Conservation (phyloP, 2,329 filamentous ascomycete species). For the Hypoxylon sp. region DNA sequence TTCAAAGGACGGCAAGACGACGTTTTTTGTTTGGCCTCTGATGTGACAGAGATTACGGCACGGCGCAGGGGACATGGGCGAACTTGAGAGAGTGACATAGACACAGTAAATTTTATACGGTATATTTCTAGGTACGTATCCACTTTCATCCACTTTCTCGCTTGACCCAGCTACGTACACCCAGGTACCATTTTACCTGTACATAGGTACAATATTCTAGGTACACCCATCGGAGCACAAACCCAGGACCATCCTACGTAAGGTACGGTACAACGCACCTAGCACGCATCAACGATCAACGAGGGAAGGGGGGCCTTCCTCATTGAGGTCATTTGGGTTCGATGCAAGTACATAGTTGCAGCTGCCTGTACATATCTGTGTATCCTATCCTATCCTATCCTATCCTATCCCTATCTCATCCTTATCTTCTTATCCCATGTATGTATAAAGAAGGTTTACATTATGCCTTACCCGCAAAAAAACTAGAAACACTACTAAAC, state of each 20-base stretch:
- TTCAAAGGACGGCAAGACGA: constrained; percentile 43
- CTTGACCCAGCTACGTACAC: constrained; percentile 6
- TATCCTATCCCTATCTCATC: not conserved
- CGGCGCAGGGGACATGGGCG: constrained; percentile 31
- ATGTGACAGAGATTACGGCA: constrained; percentile 45
- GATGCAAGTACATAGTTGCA: not conserved
- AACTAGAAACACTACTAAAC: not conserved
- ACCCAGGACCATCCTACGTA: not conserved
- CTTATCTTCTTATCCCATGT: not conserved
- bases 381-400: not conserved
- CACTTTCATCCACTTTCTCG: not conserved
- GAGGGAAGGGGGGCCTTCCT: constrained; percentile 11
- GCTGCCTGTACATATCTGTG: not conserved
- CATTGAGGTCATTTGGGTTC: constrained; percentile 27
- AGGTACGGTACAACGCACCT: constrained; percentile 1
- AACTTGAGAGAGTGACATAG: constrained; percentile 41
- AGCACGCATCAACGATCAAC: constrained; percentile 11
- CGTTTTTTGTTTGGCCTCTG: constrained; percentile 43
- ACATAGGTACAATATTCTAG: not conserved
- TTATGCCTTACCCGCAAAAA: not conserved
- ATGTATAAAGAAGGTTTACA: constrained; percentile 4
- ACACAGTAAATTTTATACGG: constrained; percentile 38
- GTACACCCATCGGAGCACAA: not conserved
- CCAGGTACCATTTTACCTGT: constrained; percentile 4
- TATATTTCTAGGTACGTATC: constrained; percentile 22